Percentiles rank a stretch among this genome's conserved stretches.
Conservation (phyloP, 148 eudicot species). For the Rhododendron vialii region DNA sequence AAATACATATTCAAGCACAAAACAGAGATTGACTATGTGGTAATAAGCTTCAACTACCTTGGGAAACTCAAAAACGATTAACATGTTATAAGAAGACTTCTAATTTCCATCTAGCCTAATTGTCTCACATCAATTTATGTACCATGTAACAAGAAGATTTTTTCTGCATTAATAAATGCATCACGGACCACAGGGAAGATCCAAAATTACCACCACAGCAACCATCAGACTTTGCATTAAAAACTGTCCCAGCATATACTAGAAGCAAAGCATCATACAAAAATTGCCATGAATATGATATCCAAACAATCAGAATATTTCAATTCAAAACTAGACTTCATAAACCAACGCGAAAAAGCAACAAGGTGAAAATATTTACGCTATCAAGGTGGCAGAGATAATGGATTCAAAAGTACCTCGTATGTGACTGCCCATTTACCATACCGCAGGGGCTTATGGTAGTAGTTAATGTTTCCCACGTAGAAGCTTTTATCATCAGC, state of each 20-base stretch:
- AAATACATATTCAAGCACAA: neutral
- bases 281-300: constrained; percentile 3
- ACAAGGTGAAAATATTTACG: neutral
- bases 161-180: neutral
- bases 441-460: constrained; percentile 75
- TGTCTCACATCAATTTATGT: neutral
- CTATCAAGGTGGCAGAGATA: neutral
- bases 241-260: neutral
- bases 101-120: neutral
- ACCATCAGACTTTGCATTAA: neutral
- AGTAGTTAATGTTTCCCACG: constrained; percentile 79
- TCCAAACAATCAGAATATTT: neutral
- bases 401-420: constrained; percentile 49
- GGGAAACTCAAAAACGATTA: neutral
- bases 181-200: neutral
- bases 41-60: neutral
- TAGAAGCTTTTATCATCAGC: constrained; percentile 61
- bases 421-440: constrained; percentile 99
- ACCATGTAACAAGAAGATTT: neutral
- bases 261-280: neutral
- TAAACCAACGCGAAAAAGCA: neutral
- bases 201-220: neutral
- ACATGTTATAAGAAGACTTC: neutral
- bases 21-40: neutral
- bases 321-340: neutral